These are phyloP conservation scores for Monilinia fructigena DNA, from an alignment of 2,329 filamentous ascomycete species.

Conservation along the genomic window DNA sequence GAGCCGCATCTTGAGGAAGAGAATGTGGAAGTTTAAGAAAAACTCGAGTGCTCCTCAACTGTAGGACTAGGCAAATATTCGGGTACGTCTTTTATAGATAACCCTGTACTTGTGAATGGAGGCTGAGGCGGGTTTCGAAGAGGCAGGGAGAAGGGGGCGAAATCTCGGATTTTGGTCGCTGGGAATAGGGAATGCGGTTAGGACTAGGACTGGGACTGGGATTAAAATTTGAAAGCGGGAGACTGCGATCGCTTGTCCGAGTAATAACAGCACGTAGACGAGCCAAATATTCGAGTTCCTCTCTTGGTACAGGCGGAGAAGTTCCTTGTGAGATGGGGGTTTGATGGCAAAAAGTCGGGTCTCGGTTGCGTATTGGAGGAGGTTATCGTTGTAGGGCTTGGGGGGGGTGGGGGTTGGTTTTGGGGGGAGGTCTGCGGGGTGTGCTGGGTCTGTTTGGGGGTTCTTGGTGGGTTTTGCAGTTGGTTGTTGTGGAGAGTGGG, in stretches of 20 bases:
- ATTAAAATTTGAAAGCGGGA: too few relatives aligned
- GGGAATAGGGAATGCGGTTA: too few relatives aligned
- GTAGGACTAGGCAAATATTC: background rate
- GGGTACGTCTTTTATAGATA: background rate
- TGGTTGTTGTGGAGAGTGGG: too few relatives aligned
- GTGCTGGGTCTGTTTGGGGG: too few relatives aligned
- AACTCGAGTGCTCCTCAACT: background rate
- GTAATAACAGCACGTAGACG: background rate
- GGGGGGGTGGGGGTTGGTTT: background rate
- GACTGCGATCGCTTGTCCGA: background rate
- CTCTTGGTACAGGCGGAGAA: accelerated
- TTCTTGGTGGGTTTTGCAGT: too few relatives aligned
- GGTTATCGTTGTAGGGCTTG: background rate
- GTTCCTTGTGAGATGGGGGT: accelerated
- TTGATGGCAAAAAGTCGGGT: background rate
- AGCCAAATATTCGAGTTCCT: background rate
- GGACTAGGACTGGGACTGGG: too few relatives aligned
- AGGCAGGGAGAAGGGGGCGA: too few relatives aligned
- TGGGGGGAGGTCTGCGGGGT: too few relatives aligned
- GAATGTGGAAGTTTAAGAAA: background rate
- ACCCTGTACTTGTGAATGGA: background rate
- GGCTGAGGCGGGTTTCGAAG: too few relatives aligned
- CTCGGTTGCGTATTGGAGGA: background rate
- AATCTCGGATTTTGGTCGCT: too few relatives aligned
- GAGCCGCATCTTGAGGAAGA: background rate